These are phyloP conservation scores for Leccinum uliginosum DNA, from an alignment of 768 basidiomycete genomes.

Conservation along the genomic window DNA sequence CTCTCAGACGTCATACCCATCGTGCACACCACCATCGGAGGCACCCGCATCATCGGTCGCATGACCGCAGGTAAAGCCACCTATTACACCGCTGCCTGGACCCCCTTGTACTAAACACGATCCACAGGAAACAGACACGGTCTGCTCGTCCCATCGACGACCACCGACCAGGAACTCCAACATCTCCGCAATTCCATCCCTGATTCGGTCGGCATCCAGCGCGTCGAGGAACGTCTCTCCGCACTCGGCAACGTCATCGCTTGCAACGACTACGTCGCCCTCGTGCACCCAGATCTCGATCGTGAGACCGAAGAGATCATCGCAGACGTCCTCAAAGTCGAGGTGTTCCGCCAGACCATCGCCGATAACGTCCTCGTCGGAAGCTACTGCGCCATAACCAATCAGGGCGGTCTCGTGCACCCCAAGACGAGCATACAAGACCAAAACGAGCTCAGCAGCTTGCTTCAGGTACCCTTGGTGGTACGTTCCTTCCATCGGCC, in stretches of 20 bases:
- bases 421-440: constrained; percentile 96
- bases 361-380: constrained; percentile 97
- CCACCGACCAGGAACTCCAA: constrained; percentile 97
- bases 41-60: constrained; percentile 90
- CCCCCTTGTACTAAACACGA: neutral
- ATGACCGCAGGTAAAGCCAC: constrained; percentile 76
- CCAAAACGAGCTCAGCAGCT: constrained; percentile 92
- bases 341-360: constrained; percentile 96
- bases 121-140: constrained; percentile 88
- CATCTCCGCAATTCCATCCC: constrained; percentile 95
- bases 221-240: constrained; percentile 94
- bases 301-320: constrained; percentile 99
- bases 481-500: constrained; percentile 46
- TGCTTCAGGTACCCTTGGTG: constrained; percentile 92
- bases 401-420: constrained; percentile 97
- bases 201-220: constrained; percentile 88
- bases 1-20: constrained; percentile 91
- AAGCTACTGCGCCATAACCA: constrained; percentile 90
- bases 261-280: constrained; percentile 97
- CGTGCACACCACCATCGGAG: constrained; percentile 92
- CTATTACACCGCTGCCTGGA: accelerated
- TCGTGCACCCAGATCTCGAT: constrained; percentile 97
- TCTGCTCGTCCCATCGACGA: constrained; percentile 90
- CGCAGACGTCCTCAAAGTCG: constrained; percentile 97
- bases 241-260: constrained; percentile 98